Evolutionary conservation across 2,329 filamentous ascomycete species (phyloP).

Genomic region (Exophiala viscosa): DNA sequence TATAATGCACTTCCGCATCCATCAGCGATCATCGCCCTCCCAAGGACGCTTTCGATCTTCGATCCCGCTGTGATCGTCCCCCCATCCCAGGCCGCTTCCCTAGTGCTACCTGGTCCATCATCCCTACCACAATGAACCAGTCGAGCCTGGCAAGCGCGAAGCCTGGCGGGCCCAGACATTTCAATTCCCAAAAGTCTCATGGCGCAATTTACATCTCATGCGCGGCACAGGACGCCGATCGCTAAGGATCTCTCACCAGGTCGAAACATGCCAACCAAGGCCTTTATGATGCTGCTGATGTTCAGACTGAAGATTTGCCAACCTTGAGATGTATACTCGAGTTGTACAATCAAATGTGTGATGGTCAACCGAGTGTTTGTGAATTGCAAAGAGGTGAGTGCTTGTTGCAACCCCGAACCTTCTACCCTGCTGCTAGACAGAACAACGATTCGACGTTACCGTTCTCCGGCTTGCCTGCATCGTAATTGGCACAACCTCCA

Average conservation of each 20-base stretch:
- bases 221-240: background rate
- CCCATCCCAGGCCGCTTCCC: background rate
- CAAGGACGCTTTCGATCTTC: constrained; percentile 8
- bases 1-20: background rate
- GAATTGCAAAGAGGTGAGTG: background rate
- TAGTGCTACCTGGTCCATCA: background rate
- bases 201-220: background rate
- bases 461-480: background rate
- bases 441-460: constrained; percentile 14
- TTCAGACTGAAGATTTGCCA: background rate
- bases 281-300: background rate
- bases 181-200: background rate
- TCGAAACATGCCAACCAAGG: background rate
- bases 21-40: background rate
- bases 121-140: background rate
- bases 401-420: background rate
- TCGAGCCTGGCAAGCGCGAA: background rate
- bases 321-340: background rate
- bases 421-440: constrained; percentile 7
- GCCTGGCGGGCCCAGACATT: background rate
- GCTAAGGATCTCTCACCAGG: background rate
- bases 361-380: background rate
- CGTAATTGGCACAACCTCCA: constrained; percentile 13
- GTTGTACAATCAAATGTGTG: too few relatives aligned
- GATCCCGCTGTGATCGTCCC: constrained; percentile 10